Evolutionary conservation across 202 grass and related monocot species (phyloP), one percentile per base, ranked within the genome.

Genomic region (Hordeum pubiflorum): DNA sequence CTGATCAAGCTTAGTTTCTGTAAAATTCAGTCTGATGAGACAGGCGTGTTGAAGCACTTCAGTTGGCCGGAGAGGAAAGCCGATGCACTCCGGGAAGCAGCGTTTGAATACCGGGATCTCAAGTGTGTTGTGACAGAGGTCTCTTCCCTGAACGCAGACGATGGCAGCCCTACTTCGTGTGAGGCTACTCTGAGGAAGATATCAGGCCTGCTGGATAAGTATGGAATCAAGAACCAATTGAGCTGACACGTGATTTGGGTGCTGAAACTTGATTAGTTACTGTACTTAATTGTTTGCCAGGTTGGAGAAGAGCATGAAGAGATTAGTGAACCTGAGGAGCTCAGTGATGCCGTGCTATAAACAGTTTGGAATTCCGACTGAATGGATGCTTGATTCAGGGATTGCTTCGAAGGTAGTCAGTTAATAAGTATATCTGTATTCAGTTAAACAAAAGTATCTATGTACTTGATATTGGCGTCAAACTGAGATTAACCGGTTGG

Each of bases 351-450:
- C 86, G 1, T 82, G 86, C 26, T 97, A 97, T 87, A 89, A 69
- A 10, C 92, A 94, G 70, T 87, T 91, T 73, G 89, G 88, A 14
- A 91, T 97, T 48, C 94, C 94, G 21, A 91, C 88, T 1, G 88
- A 97, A 69, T 97, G 94, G 94, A 92, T 97, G 92, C 92, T 91
- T 26, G 94, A 97, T 64, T 91, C 92, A 44, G 94, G 92, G 72
- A 84, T 97, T 39, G 76, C 84, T 69, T 86, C 79, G 32, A 94
- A 94, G 90, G 92, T 94, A 72, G 10, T 69, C 12, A 61, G 3
- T 38, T 75, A 67, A 67, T 67, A 38, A 2, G 37, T 3, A 18
- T 20, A 3, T 23, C 6, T 33, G 61, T 32, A 33, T 12, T 18
- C 50, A 55, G 50, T 55, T 55, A 1, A 60, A 60, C 24, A 24